Evolutionary conservation across 2,329 filamentous ascomycete genomes (phyloP).

Genomic region (Curvularia sp.): DNA sequence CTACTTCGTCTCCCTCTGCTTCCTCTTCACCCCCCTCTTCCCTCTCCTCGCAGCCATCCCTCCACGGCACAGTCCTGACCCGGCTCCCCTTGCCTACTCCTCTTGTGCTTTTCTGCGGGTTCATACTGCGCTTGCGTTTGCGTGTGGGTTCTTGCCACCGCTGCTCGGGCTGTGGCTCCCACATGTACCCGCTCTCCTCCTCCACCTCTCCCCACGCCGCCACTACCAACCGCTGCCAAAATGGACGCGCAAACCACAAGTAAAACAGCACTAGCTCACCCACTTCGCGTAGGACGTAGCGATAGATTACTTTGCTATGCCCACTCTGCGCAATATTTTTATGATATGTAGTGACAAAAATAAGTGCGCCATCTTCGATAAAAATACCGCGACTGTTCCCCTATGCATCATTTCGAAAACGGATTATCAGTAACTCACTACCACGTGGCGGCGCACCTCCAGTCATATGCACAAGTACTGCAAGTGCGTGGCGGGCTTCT

Average conservation of each 20-base stretch:
- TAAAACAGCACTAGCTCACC: no score
- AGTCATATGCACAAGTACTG: background rate
- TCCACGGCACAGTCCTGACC: slow-evolving; percentile 6
- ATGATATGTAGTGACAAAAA: slow-evolving; percentile 30
- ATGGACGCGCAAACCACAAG: no score
- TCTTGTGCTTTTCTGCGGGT: slow-evolving; percentile 7
- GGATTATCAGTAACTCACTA: slow-evolving; percentile 27
- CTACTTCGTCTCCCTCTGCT: no score
- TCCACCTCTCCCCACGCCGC: no score
- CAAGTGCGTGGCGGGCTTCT: background rate
- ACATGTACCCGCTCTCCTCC: slow-evolving; percentile 1
- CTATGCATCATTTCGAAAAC: slow-evolving; percentile 25
- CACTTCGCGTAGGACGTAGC: no score
- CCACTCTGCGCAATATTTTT: slow-evolving; percentile 7
- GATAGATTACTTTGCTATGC: no score
- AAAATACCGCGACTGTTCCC: slow-evolving; percentile 23
- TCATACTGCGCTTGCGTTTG: background rate
- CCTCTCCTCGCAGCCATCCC: no score
- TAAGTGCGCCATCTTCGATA: slow-evolving; percentile 30
- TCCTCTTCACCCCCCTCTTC: slow-evolving; percentile 1
- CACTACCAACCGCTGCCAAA: no score
- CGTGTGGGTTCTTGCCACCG: slow-evolving; percentile 21
- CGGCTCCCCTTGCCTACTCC: background rate
- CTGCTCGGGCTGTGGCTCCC: slow-evolving; percentile 15
- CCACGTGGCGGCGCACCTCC: slow-evolving; percentile 15